Evolutionary conservation across 495 filamentous ascomycete species (phyloP).

Genomic region (Cercophora samala): DNA sequence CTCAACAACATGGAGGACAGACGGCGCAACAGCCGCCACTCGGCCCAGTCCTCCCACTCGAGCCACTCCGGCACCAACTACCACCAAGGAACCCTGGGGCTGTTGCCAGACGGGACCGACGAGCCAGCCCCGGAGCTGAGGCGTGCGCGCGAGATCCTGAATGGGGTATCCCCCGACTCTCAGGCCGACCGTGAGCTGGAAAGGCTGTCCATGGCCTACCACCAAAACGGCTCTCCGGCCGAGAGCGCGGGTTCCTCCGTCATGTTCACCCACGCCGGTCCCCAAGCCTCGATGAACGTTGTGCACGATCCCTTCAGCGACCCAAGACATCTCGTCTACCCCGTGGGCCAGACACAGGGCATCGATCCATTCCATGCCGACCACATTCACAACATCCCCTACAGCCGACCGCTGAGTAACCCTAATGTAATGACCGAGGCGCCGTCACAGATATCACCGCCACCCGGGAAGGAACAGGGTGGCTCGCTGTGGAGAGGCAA

Average conservation of each 20-base stretch:
- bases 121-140: conserved; percentile 79
- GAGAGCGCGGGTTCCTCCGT: conserved; percentile 44
- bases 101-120: conserved; percentile 51
- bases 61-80: conserved; percentile 34
- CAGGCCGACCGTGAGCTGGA: conserved; percentile 77
- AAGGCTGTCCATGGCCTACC: conserved; percentile 66
- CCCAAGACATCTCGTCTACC: conserved; percentile 81
- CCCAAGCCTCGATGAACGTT: conserved; percentile 33
- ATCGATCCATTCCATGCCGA: conserved; percentile 95
- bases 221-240: conserved; percentile 54
- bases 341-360: conserved; percentile 80
- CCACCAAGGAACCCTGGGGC: conserved; percentile 30
- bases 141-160: conserved; percentile 84
- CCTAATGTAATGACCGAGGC: conserved; percentile 32
- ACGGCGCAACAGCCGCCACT: conserved; percentile 41
- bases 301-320: conserved; percentile 56
- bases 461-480: conserved; percentile 35
- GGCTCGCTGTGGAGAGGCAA: conserved; percentile 63
- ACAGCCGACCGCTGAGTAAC: conserved; percentile 52
- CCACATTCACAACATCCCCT: conserved; percentile 90
- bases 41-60: conserved; percentile 42
- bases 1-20: conserved; percentile 46
- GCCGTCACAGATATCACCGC: conserved; percentile 25
- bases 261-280: conserved; percentile 42
- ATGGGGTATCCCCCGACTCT: conserved; percentile 72